A percentile compares a stretch with the other conserved stretches of the same genome.
phyloP scores from a whole-genome alignment of 2,329 filamentous ascomycete species.

The Daldinia eschscholtzii region DNA sequence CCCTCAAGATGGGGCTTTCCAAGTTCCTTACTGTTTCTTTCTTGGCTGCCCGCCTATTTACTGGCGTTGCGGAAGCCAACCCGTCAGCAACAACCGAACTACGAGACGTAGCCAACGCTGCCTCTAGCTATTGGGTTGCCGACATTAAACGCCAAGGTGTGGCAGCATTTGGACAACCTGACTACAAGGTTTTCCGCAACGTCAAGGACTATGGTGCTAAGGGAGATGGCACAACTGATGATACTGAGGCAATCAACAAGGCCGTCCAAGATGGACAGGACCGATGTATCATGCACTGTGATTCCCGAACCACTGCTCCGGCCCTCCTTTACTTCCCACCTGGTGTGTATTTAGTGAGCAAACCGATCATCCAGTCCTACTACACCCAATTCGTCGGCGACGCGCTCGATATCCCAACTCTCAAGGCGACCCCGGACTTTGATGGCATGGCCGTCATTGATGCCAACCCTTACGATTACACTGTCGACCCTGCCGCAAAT shows the following conservation, averaged over 20 bases:
- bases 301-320: slow-evolving; percentile 85
- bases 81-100: slow-evolving; percentile 43
- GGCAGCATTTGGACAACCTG: slow-evolving; percentile 70
- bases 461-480: slow-evolving; percentile 79
- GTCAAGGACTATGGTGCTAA: slow-evolving; percentile 81
- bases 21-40: slow-evolving; percentile 49
- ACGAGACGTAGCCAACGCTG: slow-evolving; percentile 45
- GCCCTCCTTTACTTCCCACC: slow-evolving; percentile 93
- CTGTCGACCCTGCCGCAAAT: slow-evolving; percentile 68
- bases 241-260: slow-evolving; percentile 88
- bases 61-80: slow-evolving; percentile 39
- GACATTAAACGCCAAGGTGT: slow-evolving; percentile 76
- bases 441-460: slow-evolving; percentile 90
- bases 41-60: slow-evolving; percentile 48
- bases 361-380: slow-evolving; percentile 86
- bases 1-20: slow-evolving; percentile 51
- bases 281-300: slow-evolving; percentile 84
- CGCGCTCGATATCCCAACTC: slow-evolving; percentile 75
- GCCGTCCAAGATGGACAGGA: slow-evolving; percentile 78
- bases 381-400: slow-evolving; percentile 95
- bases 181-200: slow-evolving; percentile 82
- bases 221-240: slow-evolving; percentile 78
- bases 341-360: slow-evolving; percentile 85
- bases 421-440: slow-evolving; percentile 81
- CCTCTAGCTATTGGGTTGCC: slow-evolving; percentile 77